Evolutionary conservation across 768 basidiomycete species (phyloP), one percentile per base, ranked within the genome.

Genomic region (Goffeauzyma gilvescens): DNA sequence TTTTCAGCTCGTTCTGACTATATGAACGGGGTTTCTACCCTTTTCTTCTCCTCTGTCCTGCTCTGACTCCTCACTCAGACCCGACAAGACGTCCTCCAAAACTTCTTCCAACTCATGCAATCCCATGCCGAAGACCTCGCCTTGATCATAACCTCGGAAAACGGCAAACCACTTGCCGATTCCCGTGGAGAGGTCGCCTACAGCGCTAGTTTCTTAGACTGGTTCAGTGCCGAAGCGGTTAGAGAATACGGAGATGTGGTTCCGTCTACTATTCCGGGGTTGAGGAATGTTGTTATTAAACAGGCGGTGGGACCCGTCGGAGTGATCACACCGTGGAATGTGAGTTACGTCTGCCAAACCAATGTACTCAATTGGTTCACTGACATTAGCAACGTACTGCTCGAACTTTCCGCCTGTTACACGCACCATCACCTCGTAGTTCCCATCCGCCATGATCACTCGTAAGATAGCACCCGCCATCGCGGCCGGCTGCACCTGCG

Each of bases 401-500:
- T n/a, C n/a, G n/a, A n/a, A n/a, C n/a, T n/a, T n/a, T n/a, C n/a
- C n/a, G n/a, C n/a, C n/a, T n/a, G n/a, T n/a, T n/a, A n/a, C n/a
- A n/a, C n/a, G n/a, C n/a, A n/a, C n/a, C n/a, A n/a, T n/a, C n/a
- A n/a, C n/a, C n/a, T n/a, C n/a, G 83, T 87, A 93, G 64, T 95
- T 93, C 67, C 89, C 89, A 2, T 84, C 81, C 20, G 83, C 85
- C 0, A 89, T 89, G 84, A 63, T 56, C 32, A 60, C 60, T 9
- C 42, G 66, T 36, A 65, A 64, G 50, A 43, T 63, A 32, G 58
- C 54, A 13, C 65, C 63, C 7, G 61, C 55, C 17, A 46, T 44
- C 13, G 90, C 89, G 2, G 86, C 86, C 13, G 93, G 93, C n/a
- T 95, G 90, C 60, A 93, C 90, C 0, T 72, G 78, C 0, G 87